Base-by-base conservation (phyloP, 2,329 filamentous ascomycete genomes). In the Raffaelea albimanens region DNA sequence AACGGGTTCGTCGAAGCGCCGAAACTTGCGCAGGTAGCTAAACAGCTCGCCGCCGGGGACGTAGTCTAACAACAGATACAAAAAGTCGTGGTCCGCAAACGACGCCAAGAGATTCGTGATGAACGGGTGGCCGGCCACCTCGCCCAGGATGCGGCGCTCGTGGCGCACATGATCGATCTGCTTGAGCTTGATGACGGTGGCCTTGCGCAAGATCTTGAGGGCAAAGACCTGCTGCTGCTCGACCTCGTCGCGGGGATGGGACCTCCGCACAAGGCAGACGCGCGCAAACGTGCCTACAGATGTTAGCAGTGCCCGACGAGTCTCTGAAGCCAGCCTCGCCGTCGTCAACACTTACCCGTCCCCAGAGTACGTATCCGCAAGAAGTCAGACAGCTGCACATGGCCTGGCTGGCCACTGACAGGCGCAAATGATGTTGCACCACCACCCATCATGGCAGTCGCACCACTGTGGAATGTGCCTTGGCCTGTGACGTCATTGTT, bases 101-200 rank as follows among this genome's bases (percentile, higher is more conserved):
- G 85, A 87, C 51, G 82, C 83, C 44, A 85, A 73, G 60, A 91
- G 76, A 52, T 78, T 82, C 45, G 87, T 90, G 61, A 93, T 90
- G 66, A 91, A 93, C 21, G 87, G 87, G 61, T 90, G 82, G 21
- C 85, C 85, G 42, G 83, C 81, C 43, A 91, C 83, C 54, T 86
- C 82, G 58, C 80, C 78, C 45, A 93, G 78, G 56, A 91, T 83
- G 53, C 81, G 78, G 57, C 86, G 83, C 71, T 93, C 87, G 65
- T 90, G 86, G 52, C 85, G 83, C 47, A 91, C 86, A 64, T 93
- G 87, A 66, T 91, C 86, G 56, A 91, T 82, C 61, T 93, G 87
- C 71, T 91, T 91, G 49, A 91, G 75, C 53, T 83, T 83, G 62
- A 93, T 84, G 40, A 93, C 83, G 58, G 83, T 75, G 47, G 78